These are phyloP conservation scores for Chaetomium sp. DNA, from an alignment of 2,329 filamentous ascomycete species.

Conservation along the genomic window DNA sequence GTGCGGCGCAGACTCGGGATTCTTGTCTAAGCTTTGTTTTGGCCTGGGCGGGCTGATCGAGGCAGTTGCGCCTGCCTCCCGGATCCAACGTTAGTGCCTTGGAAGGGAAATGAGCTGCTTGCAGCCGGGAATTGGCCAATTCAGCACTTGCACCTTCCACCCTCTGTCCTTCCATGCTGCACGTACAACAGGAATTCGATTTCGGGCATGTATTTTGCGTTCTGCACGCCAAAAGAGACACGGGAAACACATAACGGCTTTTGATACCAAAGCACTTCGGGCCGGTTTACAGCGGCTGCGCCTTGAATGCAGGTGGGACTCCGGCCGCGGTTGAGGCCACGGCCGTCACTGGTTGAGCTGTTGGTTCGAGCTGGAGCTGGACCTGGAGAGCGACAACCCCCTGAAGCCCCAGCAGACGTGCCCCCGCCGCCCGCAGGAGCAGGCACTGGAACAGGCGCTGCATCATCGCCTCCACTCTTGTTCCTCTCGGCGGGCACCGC, in stretches of 20 bases:
- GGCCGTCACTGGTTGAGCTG: constrained; percentile 49
- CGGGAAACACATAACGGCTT: neutral
- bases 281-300: neutral
- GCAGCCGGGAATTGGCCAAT: too few relatives aligned
- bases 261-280: neutral
- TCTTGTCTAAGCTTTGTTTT: too few relatives aligned
- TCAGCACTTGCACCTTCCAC: neutral
- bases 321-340: constrained; percentile 43
- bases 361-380: constrained; percentile 32
- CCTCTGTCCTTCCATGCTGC: neutral
- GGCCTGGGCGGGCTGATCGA: too few relatives aligned
- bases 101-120: neutral
- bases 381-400: constrained; percentile 1
- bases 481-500: constrained; percentile 15
- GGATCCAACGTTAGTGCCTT: neutral
- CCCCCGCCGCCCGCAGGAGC: constrained; percentile 5
- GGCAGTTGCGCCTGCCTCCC: too few relatives aligned
- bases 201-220: too few relatives aligned
- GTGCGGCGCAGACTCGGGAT: too few relatives aligned
- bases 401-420: too few relatives aligned
- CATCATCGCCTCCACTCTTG: constrained; percentile 24
- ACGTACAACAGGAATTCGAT: neutral
- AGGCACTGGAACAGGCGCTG: constrained; percentile 11
- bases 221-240: too few relatives aligned
- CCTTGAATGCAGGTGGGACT: constrained; percentile 46